phyloP scores from a whole-genome alignment of 1,139 yeast genomes.

The Kodamaea fungicola region DNA sequence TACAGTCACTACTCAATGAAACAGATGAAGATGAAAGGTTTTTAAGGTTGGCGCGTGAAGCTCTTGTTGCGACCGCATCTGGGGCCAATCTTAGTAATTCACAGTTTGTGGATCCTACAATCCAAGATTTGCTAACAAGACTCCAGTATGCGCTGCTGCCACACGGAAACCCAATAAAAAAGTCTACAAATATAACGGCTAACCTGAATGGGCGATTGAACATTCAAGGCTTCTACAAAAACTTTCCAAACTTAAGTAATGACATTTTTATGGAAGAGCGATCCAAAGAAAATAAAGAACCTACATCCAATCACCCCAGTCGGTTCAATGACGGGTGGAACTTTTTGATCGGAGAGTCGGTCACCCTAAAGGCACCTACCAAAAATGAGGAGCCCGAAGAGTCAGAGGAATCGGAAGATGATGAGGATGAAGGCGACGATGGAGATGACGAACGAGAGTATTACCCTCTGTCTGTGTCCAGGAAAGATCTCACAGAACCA shows the following conservation, averaged over 20 bases:
- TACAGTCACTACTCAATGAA: slow-evolving; percentile 9
- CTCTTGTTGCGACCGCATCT: slow-evolving; percentile 43
- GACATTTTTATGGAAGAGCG: slow-evolving; percentile 27
- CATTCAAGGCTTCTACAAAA: slow-evolving; percentile 41
- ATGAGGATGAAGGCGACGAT: slow-evolving; percentile 5
- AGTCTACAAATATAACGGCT: slow-evolving; percentile 32
- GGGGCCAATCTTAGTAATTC: slow-evolving; percentile 25
- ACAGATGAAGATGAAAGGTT: slow-evolving; percentile 41
- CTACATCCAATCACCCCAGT: slow-evolving; percentile 14
- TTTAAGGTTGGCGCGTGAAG: slow-evolving; percentile 42
- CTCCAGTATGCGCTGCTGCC: slow-evolving; percentile 55
- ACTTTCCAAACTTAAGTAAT: slow-evolving; percentile 43
- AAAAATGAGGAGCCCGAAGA: slow-evolving; percentile 9
- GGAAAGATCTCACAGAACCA: slow-evolving; percentile 3
- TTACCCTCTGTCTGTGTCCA: slow-evolving; percentile 2
- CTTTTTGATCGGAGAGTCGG: slow-evolving; percentile 31
- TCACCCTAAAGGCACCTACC: slow-evolving; percentile 11
- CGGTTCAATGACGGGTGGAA: slow-evolving; percentile 32
- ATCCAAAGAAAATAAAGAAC: not conserved
- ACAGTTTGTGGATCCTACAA: slow-evolving; percentile 49
- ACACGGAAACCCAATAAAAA: slow-evolving; percentile 45
- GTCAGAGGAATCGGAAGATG: slow-evolving; percentile 11
- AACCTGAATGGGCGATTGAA: slow-evolving; percentile 43
- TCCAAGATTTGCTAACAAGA: slow-evolving; percentile 47
- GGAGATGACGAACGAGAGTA: slow-evolving; percentile 9